Evolutionary conservation across 1,284 basidiomycete species (phyloP).

Genomic region (Schizophyllum commune): DNA sequence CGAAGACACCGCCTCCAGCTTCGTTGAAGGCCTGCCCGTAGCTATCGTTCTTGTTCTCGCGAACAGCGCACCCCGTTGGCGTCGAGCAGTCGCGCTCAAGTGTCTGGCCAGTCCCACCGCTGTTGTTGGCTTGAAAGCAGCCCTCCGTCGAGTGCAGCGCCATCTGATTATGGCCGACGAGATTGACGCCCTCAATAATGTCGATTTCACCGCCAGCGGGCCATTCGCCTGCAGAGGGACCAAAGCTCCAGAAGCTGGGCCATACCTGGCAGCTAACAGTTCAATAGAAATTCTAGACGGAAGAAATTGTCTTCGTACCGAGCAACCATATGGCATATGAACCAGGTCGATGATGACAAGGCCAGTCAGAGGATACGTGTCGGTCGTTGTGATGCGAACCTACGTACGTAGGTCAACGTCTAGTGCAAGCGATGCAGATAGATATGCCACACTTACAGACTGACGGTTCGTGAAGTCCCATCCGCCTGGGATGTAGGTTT

Average conservation of each 20-base stretch:
- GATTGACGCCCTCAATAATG: conserved; percentile 36
- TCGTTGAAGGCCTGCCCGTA: conserved; percentile 51
- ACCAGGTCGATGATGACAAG: conserved; percentile 35
- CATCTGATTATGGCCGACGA: conserved; percentile 36
- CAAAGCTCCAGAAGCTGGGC: conserved; percentile 33
- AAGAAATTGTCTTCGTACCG: conserved; percentile 22
- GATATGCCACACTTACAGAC: conserved; percentile 25
- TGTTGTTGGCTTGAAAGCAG: conserved; percentile 16
- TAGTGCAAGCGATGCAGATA: not conserved
- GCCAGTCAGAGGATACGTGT: conserved; percentile 31
- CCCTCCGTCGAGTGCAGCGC: conserved; percentile 33
- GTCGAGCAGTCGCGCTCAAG: conserved; percentile 38
- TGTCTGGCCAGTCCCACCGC: conserved; percentile 16
- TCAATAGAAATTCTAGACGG: not conserved
- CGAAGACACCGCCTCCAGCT: conserved; percentile 70
- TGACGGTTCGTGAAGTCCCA: conserved; percentile 39
- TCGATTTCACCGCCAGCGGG: conserved; percentile 31
- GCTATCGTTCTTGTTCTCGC: conserved; percentile 49
- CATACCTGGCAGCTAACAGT: conserved; percentile 21
- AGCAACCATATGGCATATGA: conserved; percentile 44
- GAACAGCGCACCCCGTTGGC: conserved; percentile 55
- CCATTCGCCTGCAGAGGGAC: conserved; percentile 22
- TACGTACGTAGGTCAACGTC: conserved; percentile 20
- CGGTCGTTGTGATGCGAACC: conserved; percentile 27
- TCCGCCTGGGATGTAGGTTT: conserved; percentile 21